A percentile compares a stretch with the other conserved stretches of the same genome.
Evolutionary conservation across 208 protist species (phyloP).

Genomic region (Wallacemonas sp.): DNA sequence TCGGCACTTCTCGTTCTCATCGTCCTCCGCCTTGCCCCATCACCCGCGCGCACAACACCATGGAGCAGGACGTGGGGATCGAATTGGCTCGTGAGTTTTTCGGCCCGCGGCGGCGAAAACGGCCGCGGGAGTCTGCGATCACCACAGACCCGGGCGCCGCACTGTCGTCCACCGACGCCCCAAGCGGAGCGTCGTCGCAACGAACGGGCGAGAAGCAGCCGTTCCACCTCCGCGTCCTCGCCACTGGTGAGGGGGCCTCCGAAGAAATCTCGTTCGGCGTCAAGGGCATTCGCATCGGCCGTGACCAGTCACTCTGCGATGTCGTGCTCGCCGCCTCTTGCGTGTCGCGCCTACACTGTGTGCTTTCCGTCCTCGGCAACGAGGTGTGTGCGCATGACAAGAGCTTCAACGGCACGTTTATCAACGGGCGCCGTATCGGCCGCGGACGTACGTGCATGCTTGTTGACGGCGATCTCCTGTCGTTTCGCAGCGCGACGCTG

Average conservation of each 20-base stretch:
- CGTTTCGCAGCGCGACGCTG: constrained; percentile 51
- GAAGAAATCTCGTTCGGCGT: constrained; percentile 25
- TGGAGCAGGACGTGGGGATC: not conserved
- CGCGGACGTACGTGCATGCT: constrained; percentile 29
- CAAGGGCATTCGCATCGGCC: constrained; percentile 42
- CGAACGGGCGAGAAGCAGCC: not conserved
- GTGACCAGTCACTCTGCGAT: constrained; percentile 37
- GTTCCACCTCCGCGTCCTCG: constrained; percentile 6
- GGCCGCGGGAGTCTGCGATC: not conserved
- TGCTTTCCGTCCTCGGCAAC: constrained; percentile 43
- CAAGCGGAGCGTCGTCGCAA: not conserved
- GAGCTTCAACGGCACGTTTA: constrained; percentile 76
- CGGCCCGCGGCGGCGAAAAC: not conserved
- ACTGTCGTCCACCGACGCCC: not conserved
- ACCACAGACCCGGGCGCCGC: not conserved
- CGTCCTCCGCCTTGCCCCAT: no score
- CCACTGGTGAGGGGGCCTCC: not conserved
- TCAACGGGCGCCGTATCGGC: constrained; percentile 55
- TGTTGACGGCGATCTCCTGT: constrained; percentile 42
- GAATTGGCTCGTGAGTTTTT: constrained; percentile 6
- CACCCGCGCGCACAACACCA: no score
- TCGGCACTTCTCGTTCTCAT: no score
- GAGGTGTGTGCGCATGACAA: constrained; percentile 67
- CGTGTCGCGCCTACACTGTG: constrained; percentile 53
- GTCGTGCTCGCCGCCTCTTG: constrained; percentile 21